phyloP scores from a whole-genome alignment of 148 eudicot genomes.

The Salicornia ramosissima region DNA sequence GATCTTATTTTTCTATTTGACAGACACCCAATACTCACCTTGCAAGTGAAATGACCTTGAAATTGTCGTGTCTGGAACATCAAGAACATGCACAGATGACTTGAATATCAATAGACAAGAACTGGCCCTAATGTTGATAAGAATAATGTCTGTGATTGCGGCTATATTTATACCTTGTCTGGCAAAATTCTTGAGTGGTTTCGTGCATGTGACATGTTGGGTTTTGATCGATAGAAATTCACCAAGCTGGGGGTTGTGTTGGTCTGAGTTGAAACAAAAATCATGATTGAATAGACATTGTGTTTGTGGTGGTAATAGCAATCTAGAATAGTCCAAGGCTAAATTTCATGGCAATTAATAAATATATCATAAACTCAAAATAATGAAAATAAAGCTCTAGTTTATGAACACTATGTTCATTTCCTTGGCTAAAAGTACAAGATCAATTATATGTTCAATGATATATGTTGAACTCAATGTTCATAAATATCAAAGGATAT shows the following conservation, averaged over 20 bases:
- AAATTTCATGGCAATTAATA: too few species aligned
- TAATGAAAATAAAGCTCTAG: too few species aligned
- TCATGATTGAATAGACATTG: too few species aligned
- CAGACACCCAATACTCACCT: not conserved
- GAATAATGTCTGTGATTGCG: not conserved
- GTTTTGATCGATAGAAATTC: not conserved
- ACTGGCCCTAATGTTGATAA: not conserved
- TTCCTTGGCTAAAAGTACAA: too few species aligned
- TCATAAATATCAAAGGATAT: too few species aligned
- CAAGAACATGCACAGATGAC: not conserved
- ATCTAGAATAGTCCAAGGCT: too few species aligned
- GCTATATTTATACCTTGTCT: not conserved
- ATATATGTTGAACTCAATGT: too few species aligned
- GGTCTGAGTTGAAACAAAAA: too few species aligned
- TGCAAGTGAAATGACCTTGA: not conserved
- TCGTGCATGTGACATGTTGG: not conserved
- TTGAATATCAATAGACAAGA: slow-evolving; percentile 5
- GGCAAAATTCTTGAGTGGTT: slow-evolving; percentile 9
- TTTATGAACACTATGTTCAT: too few species aligned
- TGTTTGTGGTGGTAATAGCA: too few species aligned
- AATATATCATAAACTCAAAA: too few species aligned
- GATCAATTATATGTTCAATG: too few species aligned
- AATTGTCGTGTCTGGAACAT: not conserved
- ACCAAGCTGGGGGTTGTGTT: not conserved
- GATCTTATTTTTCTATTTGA: not conserved